These are phyloP conservation scores for Dothideomycetes sp. DNA, from an alignment of 2,329 filamentous ascomycete species.

Conservation along the genomic window DNA sequence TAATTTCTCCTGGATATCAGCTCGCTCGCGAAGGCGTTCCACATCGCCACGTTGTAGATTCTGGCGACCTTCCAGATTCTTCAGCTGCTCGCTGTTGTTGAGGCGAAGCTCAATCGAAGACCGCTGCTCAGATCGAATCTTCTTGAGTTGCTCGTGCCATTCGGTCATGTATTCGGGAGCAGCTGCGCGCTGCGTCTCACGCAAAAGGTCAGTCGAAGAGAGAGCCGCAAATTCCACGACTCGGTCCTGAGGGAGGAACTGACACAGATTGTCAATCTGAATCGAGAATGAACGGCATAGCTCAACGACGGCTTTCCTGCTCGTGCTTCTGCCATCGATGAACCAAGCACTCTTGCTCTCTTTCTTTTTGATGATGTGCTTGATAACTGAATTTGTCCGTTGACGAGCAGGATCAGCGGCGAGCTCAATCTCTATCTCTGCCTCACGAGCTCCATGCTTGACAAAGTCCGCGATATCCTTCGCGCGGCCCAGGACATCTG, in stretches of 20 bases:
- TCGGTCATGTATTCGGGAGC: constrained; percentile 69
- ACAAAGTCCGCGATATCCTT: constrained; percentile 82
- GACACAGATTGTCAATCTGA: constrained; percentile 94
- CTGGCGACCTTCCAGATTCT: constrained; percentile 62
- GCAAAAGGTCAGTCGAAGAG: constrained; percentile 68
- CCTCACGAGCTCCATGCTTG: constrained; percentile 71
- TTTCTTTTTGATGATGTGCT: constrained; percentile 58
- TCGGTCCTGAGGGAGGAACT: constrained; percentile 91
- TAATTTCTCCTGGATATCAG: constrained; percentile 54
- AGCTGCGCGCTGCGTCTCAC: constrained; percentile 79
- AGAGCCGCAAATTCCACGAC: constrained; percentile 88
- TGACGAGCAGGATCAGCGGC: constrained; percentile 48
- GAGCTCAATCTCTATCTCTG: constrained; percentile 83
- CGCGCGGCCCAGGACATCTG: constrained; percentile 73
- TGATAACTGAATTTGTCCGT: constrained; percentile 59
- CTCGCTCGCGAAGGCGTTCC: constrained; percentile 66
- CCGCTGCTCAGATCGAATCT: constrained; percentile 59
- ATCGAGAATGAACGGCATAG: constrained; percentile 68
- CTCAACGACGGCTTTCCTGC: constrained; percentile 52
- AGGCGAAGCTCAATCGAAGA: constrained; percentile 36
- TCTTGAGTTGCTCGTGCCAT: constrained; percentile 66
- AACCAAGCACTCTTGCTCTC: constrained; percentile 56
- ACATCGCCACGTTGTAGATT: constrained; percentile 68
- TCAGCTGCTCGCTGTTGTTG: constrained; percentile 40
- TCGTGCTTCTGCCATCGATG: constrained; percentile 55